These are phyloP conservation scores for Septoria linicola DNA, from an alignment of 2,329 filamentous ascomycete species.

Conservation along the genomic window DNA sequence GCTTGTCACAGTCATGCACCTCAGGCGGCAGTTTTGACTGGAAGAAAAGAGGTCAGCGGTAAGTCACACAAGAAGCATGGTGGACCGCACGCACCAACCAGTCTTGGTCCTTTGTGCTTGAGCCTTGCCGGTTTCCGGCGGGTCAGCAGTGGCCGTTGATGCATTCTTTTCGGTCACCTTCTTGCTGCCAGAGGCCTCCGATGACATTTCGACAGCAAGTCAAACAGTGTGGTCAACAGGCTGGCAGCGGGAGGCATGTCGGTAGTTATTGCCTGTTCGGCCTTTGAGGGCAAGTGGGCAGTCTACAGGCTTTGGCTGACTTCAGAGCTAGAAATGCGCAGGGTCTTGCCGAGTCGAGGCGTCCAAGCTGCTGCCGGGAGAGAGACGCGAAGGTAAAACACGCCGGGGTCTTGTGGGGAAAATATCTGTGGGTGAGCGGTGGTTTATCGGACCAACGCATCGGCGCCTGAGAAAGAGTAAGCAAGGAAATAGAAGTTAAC, in stretches of 20 bases:
- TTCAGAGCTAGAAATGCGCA: not conserved
- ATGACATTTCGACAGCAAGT: conserved; percentile 5
- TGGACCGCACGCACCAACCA: conserved; percentile 29
- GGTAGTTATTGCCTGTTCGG: conserved; percentile 18
- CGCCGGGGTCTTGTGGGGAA: too few relatives aligned
- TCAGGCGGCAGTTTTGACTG: conserved; percentile 33
- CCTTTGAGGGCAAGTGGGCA: conserved; percentile 12
- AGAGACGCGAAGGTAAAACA: too few relatives aligned
- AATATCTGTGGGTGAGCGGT: not conserved
- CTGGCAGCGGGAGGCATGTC: not conserved
- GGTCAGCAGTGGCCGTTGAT: not conserved
- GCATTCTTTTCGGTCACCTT: not conserved
- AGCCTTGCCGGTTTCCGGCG: not conserved
- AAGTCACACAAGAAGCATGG: too few relatives aligned
- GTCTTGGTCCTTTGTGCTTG: conserved; percentile 28
- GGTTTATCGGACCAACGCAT: not conserved
- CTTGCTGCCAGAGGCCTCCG: not conserved
- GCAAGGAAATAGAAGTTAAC: too few relatives aligned
- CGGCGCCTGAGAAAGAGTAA: too few relatives aligned
- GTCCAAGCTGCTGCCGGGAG: not conserved
- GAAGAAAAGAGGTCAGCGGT: too few relatives aligned
- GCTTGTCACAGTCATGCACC: too few relatives aligned
- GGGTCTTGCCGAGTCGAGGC: not conserved
- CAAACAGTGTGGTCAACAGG: too few relatives aligned
- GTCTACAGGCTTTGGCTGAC: not conserved